phyloP scores from a whole-genome alignment of 2,329 filamentous ascomycete species.

The Aspergillus sp. region DNA sequence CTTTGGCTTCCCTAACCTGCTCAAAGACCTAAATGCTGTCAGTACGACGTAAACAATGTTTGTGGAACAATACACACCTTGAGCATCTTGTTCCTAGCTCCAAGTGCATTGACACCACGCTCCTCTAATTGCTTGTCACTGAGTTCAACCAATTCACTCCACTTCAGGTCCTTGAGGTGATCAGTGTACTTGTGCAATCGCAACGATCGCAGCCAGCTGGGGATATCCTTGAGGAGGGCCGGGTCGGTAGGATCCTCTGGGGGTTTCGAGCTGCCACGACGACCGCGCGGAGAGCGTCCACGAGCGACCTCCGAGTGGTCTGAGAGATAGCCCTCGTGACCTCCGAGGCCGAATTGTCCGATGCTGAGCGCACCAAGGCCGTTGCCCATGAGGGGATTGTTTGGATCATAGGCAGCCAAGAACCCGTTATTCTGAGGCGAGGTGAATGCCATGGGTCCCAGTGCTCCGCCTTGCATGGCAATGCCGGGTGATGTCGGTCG shows the following conservation, averaged over 20 bases:
- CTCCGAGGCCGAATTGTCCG: slow-evolving; percentile 70
- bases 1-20: slow-evolving; percentile 83
- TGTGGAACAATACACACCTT: slow-evolving; percentile 65
- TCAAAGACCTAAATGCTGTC: slow-evolving; percentile 73
- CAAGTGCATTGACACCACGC: slow-evolving; percentile 90
- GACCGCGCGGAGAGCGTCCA: slow-evolving; percentile 87
- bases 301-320: slow-evolving; percentile 91
- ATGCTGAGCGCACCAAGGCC: slow-evolving; percentile 74
- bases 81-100: slow-evolving; percentile 94
- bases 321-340: slow-evolving; percentile 84
- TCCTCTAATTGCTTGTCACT: slow-evolving; percentile 93
- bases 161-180: slow-evolving; percentile 95
- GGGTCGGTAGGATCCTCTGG: slow-evolving; percentile 97
- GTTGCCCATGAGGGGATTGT: slow-evolving; percentile 71
- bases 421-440: slow-evolving; percentile 96
- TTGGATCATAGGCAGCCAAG: slow-evolving; percentile 79
- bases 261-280: slow-evolving; percentile 93
- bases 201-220: slow-evolving; percentile 91
- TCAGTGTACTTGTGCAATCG: slow-evolving; percentile 98
- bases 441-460: slow-evolving; percentile 72
- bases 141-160: slow-evolving; percentile 88
- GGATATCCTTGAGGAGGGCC: slow-evolving; percentile 88
- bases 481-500: slow-evolving; percentile 89
- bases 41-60: slow-evolving; percentile 22
- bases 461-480: slow-evolving; percentile 69